These are phyloP conservation scores for Phytophthora podocarpi DNA, from an alignment of 352 stramenopile species.

Conservation along the genomic window DNA sequence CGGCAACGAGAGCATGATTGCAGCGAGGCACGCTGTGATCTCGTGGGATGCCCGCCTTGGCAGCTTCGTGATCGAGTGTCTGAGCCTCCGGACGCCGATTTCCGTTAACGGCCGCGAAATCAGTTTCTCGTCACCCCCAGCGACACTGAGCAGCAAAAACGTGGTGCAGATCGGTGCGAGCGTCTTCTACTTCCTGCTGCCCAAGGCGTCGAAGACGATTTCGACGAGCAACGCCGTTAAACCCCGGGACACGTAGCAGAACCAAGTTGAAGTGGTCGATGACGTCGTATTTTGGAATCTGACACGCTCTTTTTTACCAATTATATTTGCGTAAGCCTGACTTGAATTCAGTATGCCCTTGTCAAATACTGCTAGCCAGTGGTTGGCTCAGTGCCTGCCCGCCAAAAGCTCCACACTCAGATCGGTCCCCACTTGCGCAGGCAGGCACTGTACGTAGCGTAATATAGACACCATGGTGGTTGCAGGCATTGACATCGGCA, in stretches of 20 bases:
- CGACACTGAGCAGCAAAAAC: conserved; percentile 52
- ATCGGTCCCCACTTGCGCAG: conserved; percentile 22
- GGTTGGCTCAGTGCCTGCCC: conserved; percentile 22
- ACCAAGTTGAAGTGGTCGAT: conserved; percentile 11
- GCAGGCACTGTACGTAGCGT: conserved; percentile 7
- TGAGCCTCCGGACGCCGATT: conserved; percentile 58
- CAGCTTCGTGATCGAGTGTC: conserved; percentile 72
- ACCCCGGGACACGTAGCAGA: background rate
- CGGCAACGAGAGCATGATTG: conserved; percentile 68
- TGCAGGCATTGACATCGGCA: conserved; percentile 96
- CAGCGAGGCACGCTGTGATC: conserved; percentile 65
- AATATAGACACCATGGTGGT: conserved; percentile 70
- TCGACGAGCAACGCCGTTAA: background rate
- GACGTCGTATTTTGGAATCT: conserved; percentile 8
- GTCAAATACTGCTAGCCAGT: conserved; percentile 25
- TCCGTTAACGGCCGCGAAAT: conserved; percentile 73
- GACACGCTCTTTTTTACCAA: conserved; percentile 19
- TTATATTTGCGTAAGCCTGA: background rate
- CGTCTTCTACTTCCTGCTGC: conserved; percentile 81
- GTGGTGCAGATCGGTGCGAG: conserved; percentile 73
- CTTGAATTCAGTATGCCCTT: conserved; percentile 7
- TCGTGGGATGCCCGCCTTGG: conserved; percentile 51
- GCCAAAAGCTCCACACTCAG: conserved; percentile 20
- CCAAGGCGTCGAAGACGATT: conserved; percentile 32
- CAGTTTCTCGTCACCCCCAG: conserved; percentile 48